phyloP scores from a whole-genome alignment of 352 stramenopile genomes.

The Pythium oligandrum region DNA sequence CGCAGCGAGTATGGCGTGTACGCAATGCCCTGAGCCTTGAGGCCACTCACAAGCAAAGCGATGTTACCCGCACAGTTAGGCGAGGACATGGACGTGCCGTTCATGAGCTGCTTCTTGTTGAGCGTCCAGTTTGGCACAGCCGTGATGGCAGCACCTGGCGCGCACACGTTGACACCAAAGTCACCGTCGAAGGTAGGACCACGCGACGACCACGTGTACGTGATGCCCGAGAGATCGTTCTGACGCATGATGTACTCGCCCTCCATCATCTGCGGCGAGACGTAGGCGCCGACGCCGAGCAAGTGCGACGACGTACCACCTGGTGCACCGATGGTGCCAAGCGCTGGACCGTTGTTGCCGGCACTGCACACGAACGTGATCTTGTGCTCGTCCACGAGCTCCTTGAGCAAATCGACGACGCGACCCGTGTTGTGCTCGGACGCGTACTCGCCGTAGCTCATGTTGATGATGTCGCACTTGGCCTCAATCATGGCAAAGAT shows the following conservation, averaged over 20 bases:
- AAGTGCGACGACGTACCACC: conserved; percentile 86
- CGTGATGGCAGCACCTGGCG: conserved; percentile 93
- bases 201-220: conserved; percentile 92
- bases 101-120: conserved; percentile 96
- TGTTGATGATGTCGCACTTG: conserved; percentile 94
- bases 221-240: conserved; percentile 51
- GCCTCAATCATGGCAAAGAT: conserved; percentile 86
- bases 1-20: conserved; percentile 89
- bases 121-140: conserved; percentile 94
- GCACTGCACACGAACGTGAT: conserved; percentile 93
- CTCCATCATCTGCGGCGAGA: conserved; percentile 94
- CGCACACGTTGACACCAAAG: conserved; percentile 89
- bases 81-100: conserved; percentile 96
- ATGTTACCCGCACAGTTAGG: conserved; percentile 94
- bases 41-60: conserved; percentile 88
- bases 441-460: conserved; percentile 95
- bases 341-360: conserved; percentile 95
- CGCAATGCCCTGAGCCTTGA: conserved; percentile 74
- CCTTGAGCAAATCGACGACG: conserved; percentile 84
- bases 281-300: conserved; percentile 93
- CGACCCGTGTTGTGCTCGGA: conserved; percentile 85
- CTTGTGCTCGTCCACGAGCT: conserved; percentile 90
- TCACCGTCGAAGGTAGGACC: conserved; percentile 91
- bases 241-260: conserved; percentile 87
- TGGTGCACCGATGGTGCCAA: conserved; percentile 91